Conservation (phyloP, 495 filamentous ascomycete genomes). For the Tuber melanosporum region DNA sequence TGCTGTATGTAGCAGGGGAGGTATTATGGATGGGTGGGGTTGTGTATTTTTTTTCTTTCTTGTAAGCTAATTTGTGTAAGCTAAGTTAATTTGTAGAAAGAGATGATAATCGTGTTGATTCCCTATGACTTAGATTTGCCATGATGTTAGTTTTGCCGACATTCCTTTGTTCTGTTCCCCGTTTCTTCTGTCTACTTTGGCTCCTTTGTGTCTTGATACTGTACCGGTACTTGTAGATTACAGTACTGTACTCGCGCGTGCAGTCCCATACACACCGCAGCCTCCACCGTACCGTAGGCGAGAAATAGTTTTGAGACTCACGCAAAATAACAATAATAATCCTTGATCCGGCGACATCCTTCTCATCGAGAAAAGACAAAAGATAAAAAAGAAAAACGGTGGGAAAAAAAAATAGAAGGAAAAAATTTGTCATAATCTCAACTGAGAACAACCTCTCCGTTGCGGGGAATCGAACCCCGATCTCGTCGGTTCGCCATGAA, state of each 20-base stretch:
- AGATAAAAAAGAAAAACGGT: too few relatives aligned
- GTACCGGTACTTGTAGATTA: not conserved
- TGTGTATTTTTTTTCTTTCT: constrained; percentile 1
- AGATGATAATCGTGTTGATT: not conserved
- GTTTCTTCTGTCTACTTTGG: not conserved
- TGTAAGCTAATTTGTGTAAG: not conserved
- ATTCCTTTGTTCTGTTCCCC: not conserved
- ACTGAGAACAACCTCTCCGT: constrained; percentile 14
- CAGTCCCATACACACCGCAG: too few relatives aligned
- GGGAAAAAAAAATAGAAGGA: not conserved
- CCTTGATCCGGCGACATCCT: not conserved
- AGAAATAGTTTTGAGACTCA: not conserved
- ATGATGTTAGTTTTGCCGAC: not conserved
- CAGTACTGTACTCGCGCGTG: too few relatives aligned
- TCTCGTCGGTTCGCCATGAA: constrained; percentile 32
- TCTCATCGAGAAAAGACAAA: not conserved
- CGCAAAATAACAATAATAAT: not conserved
- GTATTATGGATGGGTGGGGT: not conserved
- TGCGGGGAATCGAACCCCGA: constrained; percentile 40
- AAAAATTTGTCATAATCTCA: not conserved
- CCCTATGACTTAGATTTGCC: not conserved
- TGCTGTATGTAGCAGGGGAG: not conserved
- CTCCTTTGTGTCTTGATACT: not conserved
- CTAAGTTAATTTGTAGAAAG: not conserved
- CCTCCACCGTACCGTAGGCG: not conserved